Base-by-base conservation (phyloP, 139 green algal genomes). In the Bryopsis sp. region DNA sequence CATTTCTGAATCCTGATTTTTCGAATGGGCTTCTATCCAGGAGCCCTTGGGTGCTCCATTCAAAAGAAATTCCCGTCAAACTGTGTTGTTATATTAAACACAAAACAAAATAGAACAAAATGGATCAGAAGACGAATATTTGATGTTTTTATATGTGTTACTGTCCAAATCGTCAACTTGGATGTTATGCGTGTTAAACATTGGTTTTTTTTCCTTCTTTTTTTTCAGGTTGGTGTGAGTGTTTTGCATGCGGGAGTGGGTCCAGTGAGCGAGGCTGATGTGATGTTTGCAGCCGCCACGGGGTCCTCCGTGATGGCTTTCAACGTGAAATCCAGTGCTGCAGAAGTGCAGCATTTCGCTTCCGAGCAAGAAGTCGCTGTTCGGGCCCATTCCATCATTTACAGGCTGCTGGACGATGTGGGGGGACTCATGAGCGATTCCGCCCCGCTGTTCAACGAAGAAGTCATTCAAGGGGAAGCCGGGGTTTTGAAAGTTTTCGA, bases 281-380 rank as follows among this genome's bases (percentile, higher is more conserved):
- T 95, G 2, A 72, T 85, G 58, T 76, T 92, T 35, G 90, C 90
- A 8, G 58, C 72, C 3, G 78, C 86, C 1, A 79, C 82, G 32
- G 77, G 82, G 8, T 88, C 86, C 2, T 58, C 69, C 7, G 70
- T 96, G 7, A 35, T 96, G 8, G 80, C 82, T 2, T 96, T 95
- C 78, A 91, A 90, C 76, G 71, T 90, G 24, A 72, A 75, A 1
- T 34, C 66, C 3, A 39, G 64, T 3, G 64, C 77, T 28, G 76
- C 74, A 5, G 85, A 88, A 15, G 67, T 74, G 1, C 48, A 74
- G 11, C 61, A 39, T 39, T 31, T 58, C 5, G 69, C 78, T n/a
- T 82, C 82, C 8, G 6, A 48, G 8, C 26, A 74, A 2, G 76
- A 77, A 1, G 67, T 95, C n/a, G 48, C 70, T 1, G 37, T 95